phyloP scores from a whole-genome alignment of 179 eudicot species.

The Gypsophila paniculata region DNA sequence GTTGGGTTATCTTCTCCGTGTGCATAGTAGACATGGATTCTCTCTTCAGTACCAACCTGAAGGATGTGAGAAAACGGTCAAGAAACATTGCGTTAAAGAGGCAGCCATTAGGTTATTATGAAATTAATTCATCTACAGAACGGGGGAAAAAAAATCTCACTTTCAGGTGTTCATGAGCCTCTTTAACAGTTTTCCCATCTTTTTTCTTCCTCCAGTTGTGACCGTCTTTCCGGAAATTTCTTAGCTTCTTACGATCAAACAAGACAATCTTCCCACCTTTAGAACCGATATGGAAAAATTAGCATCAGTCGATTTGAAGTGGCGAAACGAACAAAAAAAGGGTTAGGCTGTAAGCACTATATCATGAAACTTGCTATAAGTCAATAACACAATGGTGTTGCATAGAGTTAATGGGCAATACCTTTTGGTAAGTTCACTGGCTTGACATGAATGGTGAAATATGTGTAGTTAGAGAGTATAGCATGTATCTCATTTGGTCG shows the following conservation, averaged over 20 bases:
- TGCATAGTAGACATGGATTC: slow-evolving; percentile 94
- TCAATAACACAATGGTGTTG: too few relatives aligned
- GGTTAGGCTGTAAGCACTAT: too few relatives aligned
- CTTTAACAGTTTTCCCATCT: slow-evolving; percentile 95
- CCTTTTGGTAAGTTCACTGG: slow-evolving; percentile 79
- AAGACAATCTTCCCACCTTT: slow-evolving; percentile 73
- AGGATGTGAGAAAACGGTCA: slow-evolving; percentile 13
- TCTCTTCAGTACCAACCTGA: slow-evolving; percentile 88
- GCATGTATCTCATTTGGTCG: slow-evolving; percentile 96
- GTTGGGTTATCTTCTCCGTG: slow-evolving; percentile 74
- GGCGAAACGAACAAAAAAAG: too few relatives aligned
- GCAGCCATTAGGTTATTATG: neutral
- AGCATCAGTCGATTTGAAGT: neutral
- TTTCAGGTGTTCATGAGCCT: slow-evolving; percentile 94
- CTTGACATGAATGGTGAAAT: slow-evolving; percentile 64
- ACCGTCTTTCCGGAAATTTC: slow-evolving; percentile 91
- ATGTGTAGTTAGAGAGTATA: slow-evolving; percentile 58
- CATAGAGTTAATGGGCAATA: slow-evolving; percentile 19
- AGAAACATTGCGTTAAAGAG: slow-evolving; percentile 1
- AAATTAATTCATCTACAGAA: neutral
- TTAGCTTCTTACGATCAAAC: slow-evolving; percentile 88
- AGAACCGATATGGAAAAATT: neutral
- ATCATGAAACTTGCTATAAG: neutral
- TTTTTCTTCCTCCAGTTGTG: slow-evolving; percentile 94
- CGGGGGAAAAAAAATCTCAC: slow-evolving; percentile 36